A percentile compares a stretch with the other conserved stretches of the same genome.
phyloP scores from a whole-genome alignment of 495 filamentous ascomycete species.

The Penicillium samsonianum region DNA sequence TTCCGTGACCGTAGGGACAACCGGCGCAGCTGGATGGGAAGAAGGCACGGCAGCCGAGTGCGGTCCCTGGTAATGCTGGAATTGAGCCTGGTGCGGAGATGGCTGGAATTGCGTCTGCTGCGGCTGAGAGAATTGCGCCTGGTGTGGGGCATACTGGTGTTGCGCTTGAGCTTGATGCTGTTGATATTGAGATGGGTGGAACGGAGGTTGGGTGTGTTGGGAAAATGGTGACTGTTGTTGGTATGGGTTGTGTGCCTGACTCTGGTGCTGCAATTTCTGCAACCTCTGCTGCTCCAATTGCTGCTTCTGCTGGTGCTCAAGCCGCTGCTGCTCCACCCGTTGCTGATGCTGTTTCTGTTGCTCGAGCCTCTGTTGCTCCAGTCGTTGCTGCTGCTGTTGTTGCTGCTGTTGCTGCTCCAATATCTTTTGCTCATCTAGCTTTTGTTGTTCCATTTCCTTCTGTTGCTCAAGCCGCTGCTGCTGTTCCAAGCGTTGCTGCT shows the following conservation, averaged over 20 bases:
- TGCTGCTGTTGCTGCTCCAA: conserved; percentile 22
- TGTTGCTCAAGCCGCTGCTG: conserved; percentile 25
- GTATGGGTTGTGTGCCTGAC: conserved; percentile 25
- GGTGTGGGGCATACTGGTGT: conserved; percentile 15
- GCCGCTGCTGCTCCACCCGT: conserved; percentile 21
- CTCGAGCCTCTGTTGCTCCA: conserved; percentile 22
- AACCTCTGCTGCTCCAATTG: conserved; percentile 27
- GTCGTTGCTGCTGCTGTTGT: conserved; percentile 17
- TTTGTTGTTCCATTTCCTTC: conserved; percentile 22
- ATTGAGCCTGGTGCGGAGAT: conserved; percentile 15
- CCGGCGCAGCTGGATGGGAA: conserved; percentile 9
- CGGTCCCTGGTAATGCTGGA: conserved; percentile 28
- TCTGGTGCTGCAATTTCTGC: conserved; percentile 31
- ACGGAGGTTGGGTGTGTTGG: conserved; percentile 21
- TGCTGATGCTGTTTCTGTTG: conserved; percentile 13
- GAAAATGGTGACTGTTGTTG: conserved; percentile 21
- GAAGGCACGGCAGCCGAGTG: conserved; percentile 15
- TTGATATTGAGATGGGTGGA: conserved; percentile 30
- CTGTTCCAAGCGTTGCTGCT: conserved; percentile 11
- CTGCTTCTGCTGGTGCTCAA: conserved; percentile 26
- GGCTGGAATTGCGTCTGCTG: conserved; percentile 19
- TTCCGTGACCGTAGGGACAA: not conserved
- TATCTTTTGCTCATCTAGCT: conserved; percentile 20
- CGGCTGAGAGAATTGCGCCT: conserved; percentile 15
- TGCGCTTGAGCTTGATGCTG: conserved; percentile 19